phyloP scores from a whole-genome alignment of 805 yeast genomes.

The Yamadazyma philogaea region DNA sequence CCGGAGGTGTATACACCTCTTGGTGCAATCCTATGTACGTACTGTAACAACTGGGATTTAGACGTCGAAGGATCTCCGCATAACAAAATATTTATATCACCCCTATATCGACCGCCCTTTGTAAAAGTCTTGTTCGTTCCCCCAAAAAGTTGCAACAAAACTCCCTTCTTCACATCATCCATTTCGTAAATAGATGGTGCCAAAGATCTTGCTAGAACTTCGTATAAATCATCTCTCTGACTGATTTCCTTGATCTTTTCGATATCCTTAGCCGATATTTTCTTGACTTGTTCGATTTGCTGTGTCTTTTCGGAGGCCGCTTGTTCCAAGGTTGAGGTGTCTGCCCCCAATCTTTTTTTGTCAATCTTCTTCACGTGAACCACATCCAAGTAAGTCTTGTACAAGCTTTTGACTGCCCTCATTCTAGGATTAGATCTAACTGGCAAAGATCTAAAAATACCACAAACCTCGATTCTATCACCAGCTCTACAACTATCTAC shows the following conservation, averaged over 20 bases:
- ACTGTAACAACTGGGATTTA: slow-evolving; percentile 89
- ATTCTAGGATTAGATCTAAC: slow-evolving; percentile 84
- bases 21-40: slow-evolving; percentile 96
- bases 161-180: slow-evolving; percentile 96
- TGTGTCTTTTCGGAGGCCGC: slow-evolving; percentile 59
- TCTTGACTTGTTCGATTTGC: slow-evolving; percentile 76
- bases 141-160: slow-evolving; percentile 87
- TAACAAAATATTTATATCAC: slow-evolving; percentile 85
- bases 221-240: slow-evolving; percentile 75
- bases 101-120: slow-evolving; percentile 93
- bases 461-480: slow-evolving; percentile 93
- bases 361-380: slow-evolving; percentile 89
- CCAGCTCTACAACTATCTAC: slow-evolving; percentile 96
- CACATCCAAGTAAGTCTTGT: slow-evolving; percentile 91
- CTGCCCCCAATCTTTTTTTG: slow-evolving; percentile 75
- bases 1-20: slow-evolving; percentile 98
- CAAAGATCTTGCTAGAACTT: slow-evolving; percentile 78
- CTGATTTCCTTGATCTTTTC: slow-evolving; percentile 59
- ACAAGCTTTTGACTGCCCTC: slow-evolving; percentile 76
- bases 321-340: slow-evolving; percentile 57
- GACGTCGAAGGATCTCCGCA: slow-evolving; percentile 99
- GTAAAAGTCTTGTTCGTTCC: slow-evolving; percentile 87
- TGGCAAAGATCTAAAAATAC: slow-evolving; percentile 89
- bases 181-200: slow-evolving; percentile 97
- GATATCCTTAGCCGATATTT: slow-evolving; percentile 66